Evolutionary conservation across 139 green algal genomes (phyloP).

Genomic region (Diplosphaera chodatii): DNA sequence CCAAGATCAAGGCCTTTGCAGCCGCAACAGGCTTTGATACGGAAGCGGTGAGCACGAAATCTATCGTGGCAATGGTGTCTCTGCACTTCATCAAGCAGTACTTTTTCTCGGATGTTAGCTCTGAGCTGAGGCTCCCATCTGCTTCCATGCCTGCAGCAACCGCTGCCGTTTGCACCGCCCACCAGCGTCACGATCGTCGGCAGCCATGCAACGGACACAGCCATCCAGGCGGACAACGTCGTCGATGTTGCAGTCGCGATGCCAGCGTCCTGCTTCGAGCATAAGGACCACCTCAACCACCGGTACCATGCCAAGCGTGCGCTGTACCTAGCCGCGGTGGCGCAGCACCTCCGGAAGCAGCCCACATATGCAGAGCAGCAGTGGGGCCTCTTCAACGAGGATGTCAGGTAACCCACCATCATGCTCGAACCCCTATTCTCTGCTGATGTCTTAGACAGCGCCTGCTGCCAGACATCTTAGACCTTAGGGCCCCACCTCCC

Average conservation of each 20-base stretch:
- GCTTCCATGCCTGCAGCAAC: neutral
- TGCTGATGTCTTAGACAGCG: too few species aligned
- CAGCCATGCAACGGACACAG: conserved; percentile 22
- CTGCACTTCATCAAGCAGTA: too few species aligned
- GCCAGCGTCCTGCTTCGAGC: conserved; percentile 47
- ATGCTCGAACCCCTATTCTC: neutral
- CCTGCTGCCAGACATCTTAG: too few species aligned
- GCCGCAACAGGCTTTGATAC: neutral
- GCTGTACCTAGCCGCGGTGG: conserved; percentile 51
- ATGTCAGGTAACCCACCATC: conserved; percentile 24
- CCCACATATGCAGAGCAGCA: conserved; percentile 20
- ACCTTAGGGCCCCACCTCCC: too few species aligned
- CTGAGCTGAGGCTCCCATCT: neutral
- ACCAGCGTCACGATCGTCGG: conserved; percentile 23
- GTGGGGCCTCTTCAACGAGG: conserved; percentile 26
- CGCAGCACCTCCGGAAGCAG: conserved; percentile 22
- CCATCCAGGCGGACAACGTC: conserved; percentile 2
- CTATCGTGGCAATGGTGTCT: neutral
- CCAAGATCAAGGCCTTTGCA: neutral
- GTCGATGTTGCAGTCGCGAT: conserved; percentile 65
- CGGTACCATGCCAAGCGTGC: conserved; percentile 60
- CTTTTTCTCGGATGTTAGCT: too few species aligned
- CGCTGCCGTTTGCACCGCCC: conserved; percentile 33
- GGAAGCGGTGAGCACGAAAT: neutral
- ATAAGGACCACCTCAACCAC: conserved; percentile 72